These are phyloP conservation scores for Singerocomus rubriflavus DNA, from an alignment of 1,284 basidiomycete species.

Conservation along the genomic window DNA sequence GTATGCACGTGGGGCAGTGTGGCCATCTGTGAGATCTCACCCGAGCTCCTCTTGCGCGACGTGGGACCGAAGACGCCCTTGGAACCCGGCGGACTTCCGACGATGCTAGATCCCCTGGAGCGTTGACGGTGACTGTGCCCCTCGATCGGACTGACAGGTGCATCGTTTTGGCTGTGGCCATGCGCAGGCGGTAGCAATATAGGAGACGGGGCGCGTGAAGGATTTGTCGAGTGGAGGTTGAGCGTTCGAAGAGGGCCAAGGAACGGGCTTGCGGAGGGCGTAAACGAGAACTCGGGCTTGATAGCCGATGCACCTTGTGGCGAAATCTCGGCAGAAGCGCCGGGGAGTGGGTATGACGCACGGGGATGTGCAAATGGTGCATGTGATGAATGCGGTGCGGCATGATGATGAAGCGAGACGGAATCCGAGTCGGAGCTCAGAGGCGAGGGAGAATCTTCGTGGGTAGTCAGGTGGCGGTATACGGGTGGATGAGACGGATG, in stretches of 20 bases:
- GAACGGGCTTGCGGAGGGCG: conserved; percentile 79
- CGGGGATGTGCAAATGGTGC: conserved; percentile 21
- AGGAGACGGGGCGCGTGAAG: conserved; percentile 66
- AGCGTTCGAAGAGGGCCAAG: conserved; percentile 76
- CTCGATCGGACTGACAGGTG: conserved; percentile 35
- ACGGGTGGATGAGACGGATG: conserved; percentile 29
- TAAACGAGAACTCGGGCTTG: conserved; percentile 41
- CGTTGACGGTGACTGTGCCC: conserved; percentile 24
- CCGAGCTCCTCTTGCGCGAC: conserved; percentile 33
- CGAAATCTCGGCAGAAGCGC: conserved; percentile 23
- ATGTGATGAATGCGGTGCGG: conserved; percentile 28
- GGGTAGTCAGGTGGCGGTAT: conserved; percentile 37
- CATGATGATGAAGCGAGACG: conserved; percentile 33
- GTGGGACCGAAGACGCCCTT: conserved; percentile 26
- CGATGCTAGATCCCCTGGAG: conserved; percentile 32
- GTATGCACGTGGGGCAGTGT: conserved; percentile 33
- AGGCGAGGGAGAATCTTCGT: conserved; percentile 64
- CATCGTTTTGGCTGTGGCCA: conserved; percentile 25
- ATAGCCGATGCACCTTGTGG: conserved; percentile 24
- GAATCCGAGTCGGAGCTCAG: conserved; percentile 67
- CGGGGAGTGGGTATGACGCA: conserved; percentile 21
- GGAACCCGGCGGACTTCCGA: conserved; percentile 41
- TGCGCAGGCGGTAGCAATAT: conserved; percentile 57
- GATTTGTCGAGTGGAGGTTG: conserved; percentile 64
- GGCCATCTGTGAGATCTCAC: conserved; percentile 28